Evolutionary conservation across 352 stramenopile genomes (phyloP).

Genomic region (Pythium pectinolyticum): DNA sequence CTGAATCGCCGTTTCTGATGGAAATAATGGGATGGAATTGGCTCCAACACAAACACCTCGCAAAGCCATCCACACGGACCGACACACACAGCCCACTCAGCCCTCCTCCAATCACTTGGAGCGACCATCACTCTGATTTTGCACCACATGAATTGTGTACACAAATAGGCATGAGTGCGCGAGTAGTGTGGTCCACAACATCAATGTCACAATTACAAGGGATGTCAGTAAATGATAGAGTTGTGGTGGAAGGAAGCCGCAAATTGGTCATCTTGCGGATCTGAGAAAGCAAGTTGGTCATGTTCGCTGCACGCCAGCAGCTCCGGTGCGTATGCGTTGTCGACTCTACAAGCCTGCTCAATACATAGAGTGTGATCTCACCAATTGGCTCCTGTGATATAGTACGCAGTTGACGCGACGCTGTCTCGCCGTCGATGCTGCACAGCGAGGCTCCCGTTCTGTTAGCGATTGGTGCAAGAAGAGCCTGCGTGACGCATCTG

Average conservation of each 20-base stretch:
- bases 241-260: conserved; percentile 24
- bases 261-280: neutral
- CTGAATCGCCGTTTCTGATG: conserved; percentile 66
- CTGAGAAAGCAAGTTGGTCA: neutral
- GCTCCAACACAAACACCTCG: conserved; percentile 12
- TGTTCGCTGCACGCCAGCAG: conserved; percentile 15
- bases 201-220: neutral
- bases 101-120: conserved; percentile 80
- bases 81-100: conserved; percentile 27
- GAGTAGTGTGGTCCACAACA: neutral
- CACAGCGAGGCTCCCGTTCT: conserved; percentile 5
- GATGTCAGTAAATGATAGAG: neutral
- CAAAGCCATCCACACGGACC: conserved; percentile 16
- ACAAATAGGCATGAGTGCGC: conserved; percentile 2
- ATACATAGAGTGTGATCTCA: neutral
- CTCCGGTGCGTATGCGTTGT: conserved; percentile 10
- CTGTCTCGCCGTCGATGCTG: conserved; percentile 4
- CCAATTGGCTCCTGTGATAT: neutral
- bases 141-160: neutral
- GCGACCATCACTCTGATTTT: conserved; percentile 42
- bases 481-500: conserved; percentile 54
- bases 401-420: neutral
- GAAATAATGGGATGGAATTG: conserved; percentile 80
- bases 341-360: neutral
- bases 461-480: conserved; percentile 64